Percentiles rank a stretch among this genome's conserved stretches.
These are phyloP conservation scores for Ramalina peruviana DNA, from an alignment of 495 filamentous ascomycete species.

Conservation along the genomic window DNA sequence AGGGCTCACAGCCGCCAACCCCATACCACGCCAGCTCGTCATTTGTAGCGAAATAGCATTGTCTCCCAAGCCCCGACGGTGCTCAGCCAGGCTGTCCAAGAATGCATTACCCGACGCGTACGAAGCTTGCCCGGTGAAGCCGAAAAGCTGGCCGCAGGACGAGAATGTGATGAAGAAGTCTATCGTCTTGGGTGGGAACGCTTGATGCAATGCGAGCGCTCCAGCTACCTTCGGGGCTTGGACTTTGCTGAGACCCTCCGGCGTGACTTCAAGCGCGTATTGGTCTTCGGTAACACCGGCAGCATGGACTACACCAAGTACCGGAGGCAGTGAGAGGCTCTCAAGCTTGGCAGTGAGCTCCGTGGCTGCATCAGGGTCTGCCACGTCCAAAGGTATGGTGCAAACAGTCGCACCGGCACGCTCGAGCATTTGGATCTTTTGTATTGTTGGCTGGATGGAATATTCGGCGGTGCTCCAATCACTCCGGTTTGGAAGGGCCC, in stretches of 20 bases:
- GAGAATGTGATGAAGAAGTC: conserved; percentile 30
- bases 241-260: conserved; percentile 21
- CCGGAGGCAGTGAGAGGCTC: conserved; percentile 16
- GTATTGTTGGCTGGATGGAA: neutral
- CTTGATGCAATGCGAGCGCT: conserved; percentile 23
- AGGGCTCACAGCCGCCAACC: conserved; percentile 22
- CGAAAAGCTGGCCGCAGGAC: conserved; percentile 25
- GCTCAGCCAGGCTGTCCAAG: conserved; percentile 23
- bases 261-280: conserved; percentile 22
- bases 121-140: conserved; percentile 22
- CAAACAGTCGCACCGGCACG: conserved; percentile 18
- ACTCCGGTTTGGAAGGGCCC: conserved; percentile 19
- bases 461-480: conserved; percentile 12
- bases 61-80: conserved; percentile 22
- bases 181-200: conserved; percentile 18
- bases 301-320: conserved; percentile 35
- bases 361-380: conserved; percentile 2
- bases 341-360: conserved; percentile 15
- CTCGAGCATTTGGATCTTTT: conserved; percentile 20
- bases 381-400: conserved; percentile 19
- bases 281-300: conserved; percentile 31
- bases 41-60: conserved; percentile 29
- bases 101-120: conserved; percentile 27
- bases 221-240: conserved; percentile 31
- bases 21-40: conserved; percentile 32